Conservation (phyloP, 2,329 filamentous ascomycete genomes). For the Epichloe uncinata region DNA sequence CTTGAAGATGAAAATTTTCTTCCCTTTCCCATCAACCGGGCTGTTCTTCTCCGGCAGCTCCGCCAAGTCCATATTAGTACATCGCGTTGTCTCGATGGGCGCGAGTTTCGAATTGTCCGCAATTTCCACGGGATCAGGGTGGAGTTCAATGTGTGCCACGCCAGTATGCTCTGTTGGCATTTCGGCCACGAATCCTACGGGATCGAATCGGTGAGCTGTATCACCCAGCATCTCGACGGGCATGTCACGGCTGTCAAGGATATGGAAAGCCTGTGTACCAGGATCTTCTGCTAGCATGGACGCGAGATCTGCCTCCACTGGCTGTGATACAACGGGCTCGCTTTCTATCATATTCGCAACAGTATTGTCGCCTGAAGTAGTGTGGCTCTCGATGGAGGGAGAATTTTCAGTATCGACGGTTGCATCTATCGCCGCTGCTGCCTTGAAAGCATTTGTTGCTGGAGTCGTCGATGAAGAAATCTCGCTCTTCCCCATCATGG, state of each 20-base stretch:
- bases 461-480: background rate
- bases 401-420: background rate
- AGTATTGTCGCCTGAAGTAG: background rate
- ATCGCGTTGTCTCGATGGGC: constrained; percentile 19
- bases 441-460: background rate
- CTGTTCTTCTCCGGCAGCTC: constrained; percentile 26
- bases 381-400: background rate
- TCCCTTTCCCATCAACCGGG: constrained; percentile 11
- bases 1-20: constrained; percentile 5
- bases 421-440: background rate
- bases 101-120: constrained; percentile 24
- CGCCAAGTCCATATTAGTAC: constrained; percentile 13
- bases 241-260: constrained; percentile 22
- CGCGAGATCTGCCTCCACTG: background rate
- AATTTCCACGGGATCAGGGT: constrained; percentile 33
- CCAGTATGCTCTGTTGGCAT: constrained; percentile 32
- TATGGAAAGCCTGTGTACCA: constrained; percentile 12
- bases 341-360: background rate
- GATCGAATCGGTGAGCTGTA: constrained; percentile 18
- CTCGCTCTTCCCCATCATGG: constrained; percentile 12
- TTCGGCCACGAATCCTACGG: constrained; percentile 33
- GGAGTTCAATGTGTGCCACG: constrained; percentile 25
- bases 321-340: constrained; percentile 6
- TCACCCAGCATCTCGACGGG: constrained; percentile 13
- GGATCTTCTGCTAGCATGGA: background rate